A percentile compares a stretch with the other conserved stretches of the same genome.
phyloP scores from a whole-genome alignment of 371 early-diverging fungal species.

The Lichtheimia corymbifera region DNA sequence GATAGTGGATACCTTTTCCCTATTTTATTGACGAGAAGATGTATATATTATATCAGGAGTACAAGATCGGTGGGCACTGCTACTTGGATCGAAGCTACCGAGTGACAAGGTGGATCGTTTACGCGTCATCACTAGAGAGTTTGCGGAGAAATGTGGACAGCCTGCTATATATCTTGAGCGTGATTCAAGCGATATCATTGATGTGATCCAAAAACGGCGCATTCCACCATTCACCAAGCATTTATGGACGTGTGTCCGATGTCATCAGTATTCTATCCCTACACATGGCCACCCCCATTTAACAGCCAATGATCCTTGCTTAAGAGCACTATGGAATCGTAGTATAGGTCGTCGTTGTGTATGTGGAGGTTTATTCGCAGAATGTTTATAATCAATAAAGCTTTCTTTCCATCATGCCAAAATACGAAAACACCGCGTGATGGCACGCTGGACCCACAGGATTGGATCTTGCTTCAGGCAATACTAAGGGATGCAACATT shows the following conservation, averaged over 20 bases:
- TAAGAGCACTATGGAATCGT: slow-evolving; percentile 38
- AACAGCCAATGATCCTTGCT: slow-evolving; percentile 22
- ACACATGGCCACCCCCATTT: background rate
- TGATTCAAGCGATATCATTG: slow-evolving; percentile 19
- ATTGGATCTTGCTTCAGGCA: too few relatives aligned
- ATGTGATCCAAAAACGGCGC: slow-evolving; percentile 39
- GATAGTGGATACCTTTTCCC: background rate
- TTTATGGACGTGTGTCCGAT: slow-evolving; percentile 28
- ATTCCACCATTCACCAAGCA: slow-evolving; percentile 18
- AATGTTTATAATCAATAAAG: background rate
- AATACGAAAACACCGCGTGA: too few relatives aligned
- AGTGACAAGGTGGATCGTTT: slow-evolving; percentile 14
- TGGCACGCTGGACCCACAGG: too few relatives aligned
- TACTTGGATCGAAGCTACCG: slow-evolving; percentile 15
- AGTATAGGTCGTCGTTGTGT: slow-evolving; percentile 37
- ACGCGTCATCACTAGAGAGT: slow-evolving; percentile 23
- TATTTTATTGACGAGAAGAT: background rate
- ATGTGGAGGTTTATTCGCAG: slow-evolving; percentile 40
- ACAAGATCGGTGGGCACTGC: slow-evolving; percentile 14
- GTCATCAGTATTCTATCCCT: slow-evolving; percentile 30
- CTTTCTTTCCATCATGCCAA: too few relatives aligned
- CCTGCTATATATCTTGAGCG: slow-evolving; percentile 40
- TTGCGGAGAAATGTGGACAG: slow-evolving; percentile 34
- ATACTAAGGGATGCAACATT: too few relatives aligned
- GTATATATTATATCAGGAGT: background rate